phyloP scores from a whole-genome alignment of 768 basidiomycete species.

The Xanthoconium purpureum region DNA sequence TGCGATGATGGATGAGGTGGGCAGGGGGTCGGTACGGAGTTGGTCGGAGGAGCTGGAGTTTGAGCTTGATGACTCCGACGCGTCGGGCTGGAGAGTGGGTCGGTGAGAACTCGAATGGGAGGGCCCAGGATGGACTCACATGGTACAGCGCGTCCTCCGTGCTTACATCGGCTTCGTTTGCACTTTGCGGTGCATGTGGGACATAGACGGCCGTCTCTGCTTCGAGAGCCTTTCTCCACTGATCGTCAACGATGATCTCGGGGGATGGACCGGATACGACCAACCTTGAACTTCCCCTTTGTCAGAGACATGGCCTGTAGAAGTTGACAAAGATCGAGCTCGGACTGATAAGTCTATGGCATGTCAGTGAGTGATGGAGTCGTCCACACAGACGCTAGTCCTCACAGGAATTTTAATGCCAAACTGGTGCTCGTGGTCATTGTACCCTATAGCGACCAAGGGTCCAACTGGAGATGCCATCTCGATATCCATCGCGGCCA shows the following conservation, averaged over 20 bases:
- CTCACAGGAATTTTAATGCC: constrained; percentile 27
- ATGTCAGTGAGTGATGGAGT: background rate
- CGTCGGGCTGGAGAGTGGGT: constrained; percentile 39
- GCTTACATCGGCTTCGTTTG: constrained; percentile 39
- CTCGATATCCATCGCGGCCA: constrained; percentile 31
- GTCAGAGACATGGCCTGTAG: constrained; percentile 50
- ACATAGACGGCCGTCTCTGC: constrained; percentile 16
- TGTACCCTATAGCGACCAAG: constrained; percentile 23
- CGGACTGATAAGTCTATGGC: constrained; percentile 26
- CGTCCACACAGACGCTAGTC: background rate
- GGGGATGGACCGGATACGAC: background rate
- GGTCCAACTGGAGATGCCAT: constrained; percentile 33
- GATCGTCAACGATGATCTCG: constrained; percentile 16
- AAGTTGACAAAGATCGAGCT: constrained; percentile 51
- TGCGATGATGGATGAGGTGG: constrained; percentile 16
- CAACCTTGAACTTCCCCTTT: constrained; percentile 34
- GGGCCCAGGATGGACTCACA: constrained; percentile 27
- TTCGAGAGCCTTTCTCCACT: constrained; percentile 35
- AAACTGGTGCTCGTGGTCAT: constrained; percentile 16
- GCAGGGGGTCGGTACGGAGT: constrained; percentile 10
- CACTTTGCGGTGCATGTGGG: constrained; percentile 32
- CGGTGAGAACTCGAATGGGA: background rate
- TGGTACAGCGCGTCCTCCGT: constrained; percentile 46
- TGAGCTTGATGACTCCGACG: constrained; percentile 44
- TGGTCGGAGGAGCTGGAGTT: constrained; percentile 37